Percentiles rank a stretch among this genome's conserved stretches.
These are phyloP conservation scores for Sonneratia caseolaris DNA, from an alignment of 345 rosid species.

Conservation along the genomic window DNA sequence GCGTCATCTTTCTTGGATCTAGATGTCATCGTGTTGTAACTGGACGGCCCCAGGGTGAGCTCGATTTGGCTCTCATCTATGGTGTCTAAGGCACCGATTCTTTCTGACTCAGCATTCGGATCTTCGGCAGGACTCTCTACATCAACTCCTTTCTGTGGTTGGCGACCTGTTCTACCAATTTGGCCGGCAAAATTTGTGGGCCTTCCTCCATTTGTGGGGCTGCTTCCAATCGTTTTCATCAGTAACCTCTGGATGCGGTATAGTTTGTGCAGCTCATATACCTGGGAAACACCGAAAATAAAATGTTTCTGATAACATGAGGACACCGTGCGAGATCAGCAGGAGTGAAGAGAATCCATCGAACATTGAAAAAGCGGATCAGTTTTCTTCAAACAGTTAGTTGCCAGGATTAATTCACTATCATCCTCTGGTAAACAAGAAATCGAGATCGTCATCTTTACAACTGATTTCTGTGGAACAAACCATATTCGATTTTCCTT, in stretches of 20 bases:
- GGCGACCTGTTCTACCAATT: neutral
- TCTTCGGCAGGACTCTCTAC: slow-evolving; percentile 28
- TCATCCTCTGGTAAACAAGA: neutral
- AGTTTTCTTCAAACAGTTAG: neutral
- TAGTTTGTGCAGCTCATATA: slow-evolving; percentile 78
- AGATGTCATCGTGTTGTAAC: slow-evolving; percentile 26
- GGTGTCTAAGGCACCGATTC: slow-evolving; percentile 18
- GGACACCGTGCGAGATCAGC: neutral
- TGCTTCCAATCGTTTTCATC: slow-evolving; percentile 49
- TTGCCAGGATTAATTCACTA: neutral
- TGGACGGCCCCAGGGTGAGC: slow-evolving; percentile 70
- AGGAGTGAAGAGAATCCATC: neutral
- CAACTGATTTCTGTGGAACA: neutral
- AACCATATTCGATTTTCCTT: neutral
- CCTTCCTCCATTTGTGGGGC: slow-evolving; percentile 2
- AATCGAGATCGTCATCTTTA: neutral
- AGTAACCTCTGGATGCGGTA: slow-evolving; percentile 68
- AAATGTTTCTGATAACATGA: neutral
- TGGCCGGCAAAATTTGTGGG: neutral
- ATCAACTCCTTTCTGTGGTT: slow-evolving; percentile 15
- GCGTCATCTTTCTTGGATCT: slow-evolving; percentile 27
- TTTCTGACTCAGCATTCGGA: slow-evolving; percentile 24
- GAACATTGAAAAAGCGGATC: neutral
- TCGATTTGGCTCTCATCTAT: slow-evolving; percentile 80
- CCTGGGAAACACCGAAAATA: slow-evolving; percentile 25